Evolutionary conservation across 2,329 filamentous ascomycete genomes (phyloP), one percentile per base, ranked within the genome.

Genomic region (Hypoxylon sp.): DNA sequence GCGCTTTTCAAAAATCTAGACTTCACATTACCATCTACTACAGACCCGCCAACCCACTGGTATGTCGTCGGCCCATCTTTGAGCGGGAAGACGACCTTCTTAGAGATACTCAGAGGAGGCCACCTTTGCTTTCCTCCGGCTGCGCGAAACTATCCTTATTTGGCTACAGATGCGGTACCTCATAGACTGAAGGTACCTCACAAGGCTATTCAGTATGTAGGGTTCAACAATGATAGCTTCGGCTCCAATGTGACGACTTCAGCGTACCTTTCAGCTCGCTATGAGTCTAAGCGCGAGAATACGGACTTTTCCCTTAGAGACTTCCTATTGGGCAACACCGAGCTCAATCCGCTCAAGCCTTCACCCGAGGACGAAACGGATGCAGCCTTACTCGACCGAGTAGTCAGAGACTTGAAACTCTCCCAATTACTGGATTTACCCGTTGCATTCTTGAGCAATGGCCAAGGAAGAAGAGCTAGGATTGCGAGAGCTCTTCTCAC

Each of bases 371-470:
- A 83, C 8, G 75, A 80, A 5, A 80, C 87, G 1, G 85, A 89
- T 47, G 74, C 81, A 24, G 72, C 79, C 3, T 79, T 88, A 0
- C 79, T 97, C 42, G 79, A 85, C 13, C 84, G 87, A 7, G 89
- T 97, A 0, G 87, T 94, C 15, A 77, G 78, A 6, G 91, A 97
- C 73, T 81, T 99, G 61, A 87, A 87, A 54, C 82, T 99, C 13
- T 82, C 85, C 0, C 82, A 86, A 7, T 83, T 98, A 50, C 82
- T 97, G 1, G 86, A 92, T 42, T 91, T 97, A 77, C 94, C 95
- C 0, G 92, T 98, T 6, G 88, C 92, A 24, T 97, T 96, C 78
- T 81, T 99, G 60, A 98, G 94, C 78, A 98, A 98, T 79, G 96
- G 96, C 0, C 96, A 99, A 80, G 95, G 92, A 6, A 86, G 95